A percentile compares a stretch with the other conserved stretches of the same genome.
These are phyloP conservation scores for Cadophora gregata DNA, from an alignment of 2,329 filamentous ascomycete genomes.

Conservation along the genomic window DNA sequence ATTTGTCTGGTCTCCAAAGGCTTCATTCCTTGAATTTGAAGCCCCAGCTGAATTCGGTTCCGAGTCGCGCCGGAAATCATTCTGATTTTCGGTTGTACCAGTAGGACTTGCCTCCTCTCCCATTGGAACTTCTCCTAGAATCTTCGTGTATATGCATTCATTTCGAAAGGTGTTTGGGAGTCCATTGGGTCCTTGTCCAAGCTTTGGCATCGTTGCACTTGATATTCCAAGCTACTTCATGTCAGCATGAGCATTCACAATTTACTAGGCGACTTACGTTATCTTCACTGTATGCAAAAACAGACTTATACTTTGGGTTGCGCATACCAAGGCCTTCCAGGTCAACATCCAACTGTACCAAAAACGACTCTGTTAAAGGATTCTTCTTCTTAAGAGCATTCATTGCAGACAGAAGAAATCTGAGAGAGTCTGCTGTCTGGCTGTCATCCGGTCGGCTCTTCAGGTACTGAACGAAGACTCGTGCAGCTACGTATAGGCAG, in stretches of 20 bases:
- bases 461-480: slow-evolving; percentile 96
- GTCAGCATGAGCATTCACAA: slow-evolving; percentile 24
- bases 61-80: slow-evolving; percentile 19
- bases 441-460: slow-evolving; percentile 89
- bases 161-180: slow-evolving; percentile 16
- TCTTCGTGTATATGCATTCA: slow-evolving; percentile 32
- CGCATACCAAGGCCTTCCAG: slow-evolving; percentile 74
- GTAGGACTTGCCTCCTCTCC: slow-evolving; percentile 25
- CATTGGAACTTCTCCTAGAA: slow-evolving; percentile 7
- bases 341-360: slow-evolving; percentile 92
- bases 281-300: slow-evolving; percentile 51
- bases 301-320: slow-evolving; percentile 62
- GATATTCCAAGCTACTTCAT: slow-evolving; percentile 37
- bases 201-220: slow-evolving; percentile 30
- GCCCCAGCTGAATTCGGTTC: slow-evolving; percentile 26
- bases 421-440: slow-evolving; percentile 79
- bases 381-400: slow-evolving; percentile 87
- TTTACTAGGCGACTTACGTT: slow-evolving; percentile 36
- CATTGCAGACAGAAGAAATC: slow-evolving; percentile 90
- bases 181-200: slow-evolving; percentile 16
- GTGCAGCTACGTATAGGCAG: slow-evolving; percentile 92
- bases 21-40: slow-evolving; percentile 19
- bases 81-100: background rate
- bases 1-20: slow-evolving; percentile 26
- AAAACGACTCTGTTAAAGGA: slow-evolving; percentile 90